Percentiles rank a stretch among this genome's conserved stretches.
phyloP scores from a whole-genome alignment of 2,329 filamentous ascomycete species.

The Calonectria fujianensis region DNA sequence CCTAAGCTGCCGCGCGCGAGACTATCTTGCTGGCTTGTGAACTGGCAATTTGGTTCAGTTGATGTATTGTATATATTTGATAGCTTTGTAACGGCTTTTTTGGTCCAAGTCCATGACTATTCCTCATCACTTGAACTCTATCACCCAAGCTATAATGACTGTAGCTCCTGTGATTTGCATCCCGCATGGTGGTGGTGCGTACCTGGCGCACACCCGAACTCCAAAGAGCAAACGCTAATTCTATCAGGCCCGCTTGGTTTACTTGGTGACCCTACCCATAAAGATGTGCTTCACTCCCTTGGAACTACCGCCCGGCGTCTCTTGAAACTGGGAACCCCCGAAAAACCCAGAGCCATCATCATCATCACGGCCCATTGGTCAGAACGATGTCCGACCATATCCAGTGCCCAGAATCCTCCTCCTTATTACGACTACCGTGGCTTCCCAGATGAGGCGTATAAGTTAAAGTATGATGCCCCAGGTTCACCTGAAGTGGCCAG shows the following conservation, averaged over 20 bases:
- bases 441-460: slow-evolving; percentile 12
- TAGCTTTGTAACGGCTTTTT: background rate
- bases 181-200: slow-evolving; percentile 21
- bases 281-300: background rate
- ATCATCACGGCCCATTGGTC: slow-evolving; percentile 14
- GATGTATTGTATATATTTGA: slow-evolving; percentile 5
- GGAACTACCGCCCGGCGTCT: background rate
- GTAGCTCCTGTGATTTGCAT: slow-evolving; percentile 11
- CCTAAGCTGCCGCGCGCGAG: slow-evolving; percentile 11
- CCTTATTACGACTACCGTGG: slow-evolving; percentile 14
- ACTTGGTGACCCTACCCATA: slow-evolving; percentile 3
- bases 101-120: background rate
- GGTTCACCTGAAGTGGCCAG: slow-evolving; percentile 1
- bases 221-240: background rate
- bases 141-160: background rate
- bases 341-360: slow-evolving; percentile 2
- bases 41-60: background rate
- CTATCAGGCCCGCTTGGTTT: background rate
- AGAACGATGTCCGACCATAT: background rate
- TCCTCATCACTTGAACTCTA: background rate
- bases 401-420: background rate
- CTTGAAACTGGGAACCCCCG: background rate
- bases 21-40: background rate
- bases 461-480: slow-evolving; percentile 2
- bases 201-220: background rate